Conservation (phyloP, 768 basidiomycete genomes). For the Phallus indusiatus region DNA sequence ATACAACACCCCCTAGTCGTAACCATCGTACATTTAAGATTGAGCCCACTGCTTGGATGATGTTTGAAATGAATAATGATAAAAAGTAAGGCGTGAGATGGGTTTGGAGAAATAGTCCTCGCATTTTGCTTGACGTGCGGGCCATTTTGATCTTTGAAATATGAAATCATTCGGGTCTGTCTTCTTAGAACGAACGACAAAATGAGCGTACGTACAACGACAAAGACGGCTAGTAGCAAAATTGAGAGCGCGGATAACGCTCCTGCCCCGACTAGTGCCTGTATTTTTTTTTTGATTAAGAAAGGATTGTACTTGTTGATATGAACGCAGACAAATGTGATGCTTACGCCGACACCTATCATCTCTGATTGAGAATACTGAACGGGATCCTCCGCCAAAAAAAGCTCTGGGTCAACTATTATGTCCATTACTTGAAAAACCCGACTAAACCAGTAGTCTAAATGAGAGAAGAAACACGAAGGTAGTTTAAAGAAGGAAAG, state of each 20-base stretch:
- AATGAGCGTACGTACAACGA: neutral
- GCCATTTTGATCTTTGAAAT: neutral
- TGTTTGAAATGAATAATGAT: constrained; percentile 24
- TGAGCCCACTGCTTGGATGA: constrained; percentile 25
- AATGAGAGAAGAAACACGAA: neutral
- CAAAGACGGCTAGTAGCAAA: neutral
- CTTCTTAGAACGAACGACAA: neutral
- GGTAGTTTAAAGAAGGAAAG: neutral
- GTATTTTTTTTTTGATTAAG: neutral
- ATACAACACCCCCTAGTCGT: constrained; percentile 15
- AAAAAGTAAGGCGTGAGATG: constrained; percentile 22
- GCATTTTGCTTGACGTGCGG: neutral
- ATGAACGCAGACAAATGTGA: neutral
- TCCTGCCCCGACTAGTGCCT: neutral
- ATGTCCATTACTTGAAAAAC: neutral
- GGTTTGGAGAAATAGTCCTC: constrained; percentile 5
- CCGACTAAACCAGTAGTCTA: neutral
- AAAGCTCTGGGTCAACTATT: neutral
- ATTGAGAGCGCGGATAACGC: neutral
- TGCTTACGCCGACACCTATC: neutral
- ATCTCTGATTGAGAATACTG: neutral
- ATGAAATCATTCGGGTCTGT: neutral
- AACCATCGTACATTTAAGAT: constrained; percentile 24
- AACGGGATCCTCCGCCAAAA: neutral
- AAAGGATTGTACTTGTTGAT: too few relatives aligned